phyloP scores from a whole-genome alignment of 306 rosid species.

The Trichosanthes cucumerina region DNA sequence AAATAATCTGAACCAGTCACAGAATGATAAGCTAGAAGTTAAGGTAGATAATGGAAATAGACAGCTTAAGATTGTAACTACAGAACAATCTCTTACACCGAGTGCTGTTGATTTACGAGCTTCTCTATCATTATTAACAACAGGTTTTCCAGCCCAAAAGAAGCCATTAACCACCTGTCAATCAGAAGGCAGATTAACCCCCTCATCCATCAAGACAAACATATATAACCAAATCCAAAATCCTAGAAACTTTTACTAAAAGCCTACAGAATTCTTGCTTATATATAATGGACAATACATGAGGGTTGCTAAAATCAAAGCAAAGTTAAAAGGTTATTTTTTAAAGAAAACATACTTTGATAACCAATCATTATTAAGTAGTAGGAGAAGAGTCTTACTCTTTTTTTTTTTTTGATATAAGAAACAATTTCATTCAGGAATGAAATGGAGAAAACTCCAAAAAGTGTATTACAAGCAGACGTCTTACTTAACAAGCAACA shows the following conservation, averaged over 20 bases:
- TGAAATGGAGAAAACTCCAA: no score
- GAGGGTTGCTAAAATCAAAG: neutral
- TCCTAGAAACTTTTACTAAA: neutral
- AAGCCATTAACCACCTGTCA: slow-evolving; percentile 93
- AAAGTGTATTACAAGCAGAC: no score
- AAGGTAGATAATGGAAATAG: neutral
- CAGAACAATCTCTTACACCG: slow-evolving; percentile 58
- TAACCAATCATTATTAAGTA: neutral
- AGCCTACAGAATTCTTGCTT: neutral
- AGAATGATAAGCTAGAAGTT: neutral
- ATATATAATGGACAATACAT: neutral
- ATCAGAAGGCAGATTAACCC: slow-evolving; percentile 11
- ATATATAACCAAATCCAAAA: neutral
- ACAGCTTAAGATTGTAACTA: slow-evolving; percentile 9
- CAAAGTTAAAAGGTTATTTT: neutral
- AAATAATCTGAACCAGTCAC: neutral
- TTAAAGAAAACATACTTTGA: neutral
- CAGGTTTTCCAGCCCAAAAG: slow-evolving; percentile 90
- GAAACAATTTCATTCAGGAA: no score
- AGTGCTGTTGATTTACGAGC: slow-evolving; percentile 69
- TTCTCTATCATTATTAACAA: slow-evolving; percentile 45
- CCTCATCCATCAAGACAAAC: neutral
- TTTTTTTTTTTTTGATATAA: no score
- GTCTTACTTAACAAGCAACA: neutral
- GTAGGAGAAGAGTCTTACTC: no score